Conservation (phyloP, 352 stramenopile species). For the Phytophthora lateralis region DNA sequence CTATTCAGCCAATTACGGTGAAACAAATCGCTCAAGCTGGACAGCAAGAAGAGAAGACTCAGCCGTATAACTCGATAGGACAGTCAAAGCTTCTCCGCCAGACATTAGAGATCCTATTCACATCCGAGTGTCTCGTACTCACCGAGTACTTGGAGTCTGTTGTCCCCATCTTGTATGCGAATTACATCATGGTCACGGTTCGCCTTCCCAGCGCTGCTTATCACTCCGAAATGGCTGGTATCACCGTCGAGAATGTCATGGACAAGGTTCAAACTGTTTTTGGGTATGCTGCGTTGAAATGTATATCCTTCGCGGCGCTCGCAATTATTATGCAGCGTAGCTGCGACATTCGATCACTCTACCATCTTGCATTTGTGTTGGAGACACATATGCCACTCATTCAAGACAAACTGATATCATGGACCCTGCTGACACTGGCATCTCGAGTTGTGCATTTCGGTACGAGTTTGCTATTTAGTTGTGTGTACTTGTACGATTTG, state of each 20-base stretch:
- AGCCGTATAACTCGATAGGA: background rate
- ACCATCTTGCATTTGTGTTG: slow-evolving; percentile 33
- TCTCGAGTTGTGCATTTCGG: slow-evolving; percentile 17
- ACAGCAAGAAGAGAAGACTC: background rate
- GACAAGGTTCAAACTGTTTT: slow-evolving; percentile 4
- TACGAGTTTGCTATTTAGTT: background rate
- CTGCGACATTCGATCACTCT: slow-evolving; percentile 17
- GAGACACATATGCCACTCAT: slow-evolving; percentile 19
- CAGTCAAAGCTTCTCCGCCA: background rate
- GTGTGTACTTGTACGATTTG: background rate
- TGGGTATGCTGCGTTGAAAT: slow-evolving; percentile 18
- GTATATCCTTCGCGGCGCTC: slow-evolving; percentile 19
- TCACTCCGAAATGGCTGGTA: slow-evolving; percentile 8
- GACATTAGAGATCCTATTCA: slow-evolving; percentile 1
- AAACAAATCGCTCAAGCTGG: too few relatives aligned
- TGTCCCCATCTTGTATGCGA: slow-evolving; percentile 1
- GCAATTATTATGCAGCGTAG: slow-evolving; percentile 5
- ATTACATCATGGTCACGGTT: slow-evolving; percentile 1
- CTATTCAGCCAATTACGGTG: too few relatives aligned
- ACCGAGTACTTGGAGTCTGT: slow-evolving; percentile 10
- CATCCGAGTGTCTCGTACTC: slow-evolving; percentile 2
- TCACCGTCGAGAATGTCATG: background rate
- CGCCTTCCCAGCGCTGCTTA: slow-evolving; percentile 6
- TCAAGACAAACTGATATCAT: slow-evolving; percentile 16
- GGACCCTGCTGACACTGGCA: slow-evolving; percentile 10